Base-by-base conservation (phyloP, 2,329 filamentous ascomycete species). In the Diaporthe sp. region DNA sequence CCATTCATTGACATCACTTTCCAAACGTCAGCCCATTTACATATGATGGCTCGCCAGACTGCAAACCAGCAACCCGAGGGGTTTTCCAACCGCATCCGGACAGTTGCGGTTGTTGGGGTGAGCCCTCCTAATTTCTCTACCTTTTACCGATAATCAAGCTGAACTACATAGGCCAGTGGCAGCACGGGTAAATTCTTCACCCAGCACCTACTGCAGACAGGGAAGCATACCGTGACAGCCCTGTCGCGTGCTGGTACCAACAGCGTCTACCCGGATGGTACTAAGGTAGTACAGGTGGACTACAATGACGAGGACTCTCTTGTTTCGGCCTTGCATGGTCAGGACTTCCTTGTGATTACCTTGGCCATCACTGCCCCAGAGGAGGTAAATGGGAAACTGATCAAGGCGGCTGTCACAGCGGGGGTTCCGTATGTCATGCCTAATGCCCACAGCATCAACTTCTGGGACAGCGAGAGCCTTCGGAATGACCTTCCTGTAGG, bases 151-250 rank as follows among this genome's bases (percentile, higher is more conserved):
- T 68, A 50, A 37, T 17, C 15, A 44, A 32, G n/a, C 17, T 1
- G 15, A 17, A n/a, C n/a, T n/a, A n/a, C 19, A 32, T 53, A 79
- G 78, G 78, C 78, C 35, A 75, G 70, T 22, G 78, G 78, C 25
- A 73, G 71, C 37, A 71, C 79, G 37, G 78, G 78, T 32, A 70
- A 72, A 8, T 56, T 75, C 51, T 72, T 78, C 13, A 69, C 77
- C 7, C 27, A 80, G 7, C 81, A 82, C 15, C 81, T 88, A 3
- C 78, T 86, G 47, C 80, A 81, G 44, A 83, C 82, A 39, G 85
- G 85, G 72, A 84, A 85, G 56, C 86, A 88, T 78, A 85, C 78
- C 22, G 79, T 90, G 74, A 90, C 88, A 1, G 86, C 86, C 74
- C 79, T 91, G 50, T 85, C 85, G 2, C 87, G 88, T 58, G 69